These are phyloP conservation scores for Fusarium cyanostomum DNA, from an alignment of 2,329 filamentous ascomycete species.

Conservation along the genomic window DNA sequence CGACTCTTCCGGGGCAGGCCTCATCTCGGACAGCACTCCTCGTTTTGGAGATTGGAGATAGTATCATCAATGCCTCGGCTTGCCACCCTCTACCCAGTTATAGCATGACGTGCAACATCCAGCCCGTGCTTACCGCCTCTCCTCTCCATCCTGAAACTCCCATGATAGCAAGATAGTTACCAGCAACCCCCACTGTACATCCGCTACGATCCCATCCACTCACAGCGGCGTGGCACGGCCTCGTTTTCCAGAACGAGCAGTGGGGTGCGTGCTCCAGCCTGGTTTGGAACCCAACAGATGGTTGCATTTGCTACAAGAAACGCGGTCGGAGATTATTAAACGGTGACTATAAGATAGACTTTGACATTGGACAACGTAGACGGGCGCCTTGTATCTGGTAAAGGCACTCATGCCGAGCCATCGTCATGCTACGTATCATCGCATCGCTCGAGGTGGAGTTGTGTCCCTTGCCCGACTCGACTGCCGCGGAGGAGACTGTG, in stretches of 20 bases:
- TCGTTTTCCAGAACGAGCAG: conserved; percentile 39
- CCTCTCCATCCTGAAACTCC: conserved; percentile 5
- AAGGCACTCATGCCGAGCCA: background rate
- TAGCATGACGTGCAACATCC: background rate
- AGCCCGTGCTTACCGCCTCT: background rate
- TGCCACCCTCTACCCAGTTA: background rate
- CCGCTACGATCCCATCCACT: conserved; percentile 13
- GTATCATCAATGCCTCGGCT: background rate
- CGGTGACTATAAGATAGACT: background rate
- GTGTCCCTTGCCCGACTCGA: background rate
- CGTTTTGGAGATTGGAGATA: background rate
- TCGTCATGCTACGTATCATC: conserved; percentile 6
- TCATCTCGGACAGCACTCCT: no score
- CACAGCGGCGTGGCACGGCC: conserved; percentile 19
- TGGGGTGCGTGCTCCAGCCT: conserved; percentile 36
- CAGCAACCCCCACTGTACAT: conserved; percentile 1
- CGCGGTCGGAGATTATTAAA: conserved; percentile 36
- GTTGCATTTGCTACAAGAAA: conserved; percentile 29
- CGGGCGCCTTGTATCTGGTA: background rate
- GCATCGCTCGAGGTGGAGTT: conserved; percentile 10
- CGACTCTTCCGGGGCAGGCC: background rate
- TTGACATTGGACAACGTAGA: conserved; percentile 1
- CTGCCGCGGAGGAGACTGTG: conserved; percentile 22
- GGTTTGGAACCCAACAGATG: conserved; percentile 5
- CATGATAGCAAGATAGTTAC: background rate